A percentile compares a stretch with the other conserved stretches of the same genome.
Conservation (phyloP, 2,329 filamentous ascomycete genomes). For the Trichoderma simmonsii region DNA sequence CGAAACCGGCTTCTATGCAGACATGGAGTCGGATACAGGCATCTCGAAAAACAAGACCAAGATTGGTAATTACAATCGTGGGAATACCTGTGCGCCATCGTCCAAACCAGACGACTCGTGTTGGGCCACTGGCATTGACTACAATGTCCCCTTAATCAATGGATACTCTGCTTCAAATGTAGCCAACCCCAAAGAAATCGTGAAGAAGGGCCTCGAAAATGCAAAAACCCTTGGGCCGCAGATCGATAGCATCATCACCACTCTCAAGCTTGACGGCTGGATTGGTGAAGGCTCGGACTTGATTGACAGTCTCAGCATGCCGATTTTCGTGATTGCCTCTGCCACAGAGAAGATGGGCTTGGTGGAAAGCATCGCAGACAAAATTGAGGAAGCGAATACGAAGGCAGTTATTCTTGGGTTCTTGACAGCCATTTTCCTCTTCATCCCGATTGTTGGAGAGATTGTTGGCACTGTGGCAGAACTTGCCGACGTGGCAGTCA, state of each 20-base stretch:
- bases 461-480: background rate
- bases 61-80: background rate
- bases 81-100: background rate
- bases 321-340: conserved; percentile 1
- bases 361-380: background rate
- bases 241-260: background rate
- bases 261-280: background rate
- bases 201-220: background rate
- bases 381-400: background rate
- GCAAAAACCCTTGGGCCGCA: background rate
- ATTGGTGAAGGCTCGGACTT: background rate
- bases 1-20: background rate
- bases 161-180: background rate
- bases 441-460: conserved; percentile 6
- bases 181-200: background rate
- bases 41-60: background rate
- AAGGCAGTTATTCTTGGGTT: background rate
- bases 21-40: background rate
- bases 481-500: background rate
- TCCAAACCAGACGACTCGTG: background rate
- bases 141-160: background rate
- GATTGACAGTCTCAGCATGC: conserved; percentile 1
- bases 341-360: background rate
- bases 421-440: background rate
- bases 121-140: background rate